phyloP scores from a whole-genome alignment of 2,329 filamentous ascomycete species.

The Colletotrichum musae region DNA sequence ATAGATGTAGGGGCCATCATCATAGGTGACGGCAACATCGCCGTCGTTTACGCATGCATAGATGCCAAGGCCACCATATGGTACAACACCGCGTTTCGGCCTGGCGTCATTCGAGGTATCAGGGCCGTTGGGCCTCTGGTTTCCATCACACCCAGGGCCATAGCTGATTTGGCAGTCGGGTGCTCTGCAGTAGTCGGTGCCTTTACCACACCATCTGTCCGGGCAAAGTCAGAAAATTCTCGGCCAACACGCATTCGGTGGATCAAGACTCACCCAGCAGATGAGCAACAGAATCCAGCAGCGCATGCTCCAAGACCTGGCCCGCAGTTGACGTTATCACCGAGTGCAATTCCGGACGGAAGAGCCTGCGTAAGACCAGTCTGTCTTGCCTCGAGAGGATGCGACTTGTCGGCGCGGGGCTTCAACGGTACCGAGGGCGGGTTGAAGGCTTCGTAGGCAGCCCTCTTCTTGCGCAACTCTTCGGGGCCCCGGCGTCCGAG shows the following conservation, averaged over 20 bases:
- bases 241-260: too few relatives aligned
- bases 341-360: neutral
- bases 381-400: conserved; percentile 42
- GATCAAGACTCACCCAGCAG: conserved; percentile 46
- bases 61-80: conserved; percentile 51
- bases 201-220: conserved; percentile 48
- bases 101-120: conserved; percentile 45
- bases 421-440: conserved; percentile 44
- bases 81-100: conserved; percentile 46
- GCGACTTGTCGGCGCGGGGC: conserved; percentile 8
- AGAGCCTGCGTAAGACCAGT: conserved; percentile 1
- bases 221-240: neutral
- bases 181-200: conserved; percentile 43
- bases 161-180: conserved; percentile 49
- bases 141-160: conserved; percentile 49
- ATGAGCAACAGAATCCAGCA: conserved; percentile 52
- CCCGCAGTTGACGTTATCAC: conserved; percentile 47
- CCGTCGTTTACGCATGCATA: conserved; percentile 47
- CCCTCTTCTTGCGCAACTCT: conserved; percentile 26
- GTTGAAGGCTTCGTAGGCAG: conserved; percentile 45
- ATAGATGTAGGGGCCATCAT: conserved; percentile 54
- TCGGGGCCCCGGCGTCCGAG: conserved; percentile 11
- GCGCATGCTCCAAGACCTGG: conserved; percentile 48
- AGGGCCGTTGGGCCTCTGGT: conserved; percentile 46
- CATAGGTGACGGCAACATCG: conserved; percentile 54